Conservation (phyloP, 1,139 yeast species). For the Kazachstania sp. region DNA sequence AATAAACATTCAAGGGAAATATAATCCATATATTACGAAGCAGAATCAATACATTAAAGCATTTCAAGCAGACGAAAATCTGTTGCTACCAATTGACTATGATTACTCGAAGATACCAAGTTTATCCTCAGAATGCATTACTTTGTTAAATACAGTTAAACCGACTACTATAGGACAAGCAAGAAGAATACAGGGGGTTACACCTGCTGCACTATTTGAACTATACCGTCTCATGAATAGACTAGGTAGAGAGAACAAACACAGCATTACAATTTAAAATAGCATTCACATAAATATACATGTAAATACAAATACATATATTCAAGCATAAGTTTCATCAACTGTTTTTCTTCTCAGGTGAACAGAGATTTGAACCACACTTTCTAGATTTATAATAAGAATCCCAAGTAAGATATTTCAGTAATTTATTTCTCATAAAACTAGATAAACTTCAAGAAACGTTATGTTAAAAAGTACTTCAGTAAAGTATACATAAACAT, state of each 20-base stretch:
- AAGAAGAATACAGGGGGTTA: slow-evolving; percentile 84
- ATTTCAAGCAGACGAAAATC: slow-evolving; percentile 71
- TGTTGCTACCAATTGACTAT: slow-evolving; percentile 56
- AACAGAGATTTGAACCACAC: too few relatives aligned
- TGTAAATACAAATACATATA: background rate
- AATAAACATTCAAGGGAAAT: slow-evolving; percentile 70
- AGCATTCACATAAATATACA: background rate
- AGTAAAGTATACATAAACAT: too few relatives aligned
- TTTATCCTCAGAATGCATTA: slow-evolving; percentile 68
- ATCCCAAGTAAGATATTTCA: too few relatives aligned
- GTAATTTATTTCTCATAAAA: too few relatives aligned
- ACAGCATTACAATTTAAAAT: background rate
- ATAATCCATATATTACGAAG: slow-evolving; percentile 69
- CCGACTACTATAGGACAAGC: slow-evolving; percentile 95
- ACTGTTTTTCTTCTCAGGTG: too few relatives aligned
- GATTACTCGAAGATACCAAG: slow-evolving; percentile 48
- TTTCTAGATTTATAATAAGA: too few relatives aligned
- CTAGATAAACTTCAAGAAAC: too few relatives aligned
- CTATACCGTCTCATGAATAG: slow-evolving; percentile 37
- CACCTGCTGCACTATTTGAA: slow-evolving; percentile 76
- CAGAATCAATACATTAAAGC: slow-evolving; percentile 67
- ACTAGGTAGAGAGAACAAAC: background rate
- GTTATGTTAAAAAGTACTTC: too few relatives aligned
- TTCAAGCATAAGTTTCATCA: too few relatives aligned
- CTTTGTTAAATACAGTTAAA: slow-evolving; percentile 59